Conservation (phyloP, 805 yeast species). For the Clavispora santaluciae region DNA sequence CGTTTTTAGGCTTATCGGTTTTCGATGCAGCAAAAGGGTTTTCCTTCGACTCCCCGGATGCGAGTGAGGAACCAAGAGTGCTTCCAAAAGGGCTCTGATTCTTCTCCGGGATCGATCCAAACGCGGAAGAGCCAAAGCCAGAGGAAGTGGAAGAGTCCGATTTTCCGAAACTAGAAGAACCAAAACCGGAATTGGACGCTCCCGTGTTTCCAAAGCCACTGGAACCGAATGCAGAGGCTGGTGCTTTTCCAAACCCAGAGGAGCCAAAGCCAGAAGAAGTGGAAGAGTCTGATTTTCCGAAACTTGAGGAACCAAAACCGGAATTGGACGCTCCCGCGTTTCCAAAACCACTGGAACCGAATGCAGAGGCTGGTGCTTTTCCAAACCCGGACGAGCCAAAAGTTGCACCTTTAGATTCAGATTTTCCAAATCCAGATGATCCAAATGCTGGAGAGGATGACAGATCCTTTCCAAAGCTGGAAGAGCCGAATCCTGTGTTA, state of each 20-base stretch:
- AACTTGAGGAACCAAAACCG: too few species aligned
- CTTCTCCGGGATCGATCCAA: too few species aligned
- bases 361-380: background rate
- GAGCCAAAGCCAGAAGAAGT: too few species aligned
- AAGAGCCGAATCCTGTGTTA: slow-evolving; percentile 1
- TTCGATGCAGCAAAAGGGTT: background rate
- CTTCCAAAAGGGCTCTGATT: too few species aligned
- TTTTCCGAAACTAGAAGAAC: too few species aligned
- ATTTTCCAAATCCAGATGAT: slow-evolving; percentile 4
- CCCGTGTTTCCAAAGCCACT: background rate
- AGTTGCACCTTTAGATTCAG: slow-evolving; percentile 5
- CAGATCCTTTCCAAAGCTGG: slow-evolving; percentile 1
- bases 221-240: background rate
- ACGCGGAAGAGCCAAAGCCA: too few species aligned
- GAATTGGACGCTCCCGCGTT: too few species aligned
- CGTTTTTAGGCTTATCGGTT: background rate
- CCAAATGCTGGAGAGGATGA: slow-evolving; percentile 2
- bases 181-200: too few species aligned
- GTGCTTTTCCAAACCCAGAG: too few species aligned
- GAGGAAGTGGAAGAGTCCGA: too few species aligned
- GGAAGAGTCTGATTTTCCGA: too few species aligned
- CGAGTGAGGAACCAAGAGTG: too few species aligned
- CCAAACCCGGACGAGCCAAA: slow-evolving; percentile 15
- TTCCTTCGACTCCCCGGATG: background rate
- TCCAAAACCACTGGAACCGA: background rate